Base-by-base conservation (phyloP, 2,329 filamentous ascomycete genomes). In the Fusarium gaditjirri region DNA sequence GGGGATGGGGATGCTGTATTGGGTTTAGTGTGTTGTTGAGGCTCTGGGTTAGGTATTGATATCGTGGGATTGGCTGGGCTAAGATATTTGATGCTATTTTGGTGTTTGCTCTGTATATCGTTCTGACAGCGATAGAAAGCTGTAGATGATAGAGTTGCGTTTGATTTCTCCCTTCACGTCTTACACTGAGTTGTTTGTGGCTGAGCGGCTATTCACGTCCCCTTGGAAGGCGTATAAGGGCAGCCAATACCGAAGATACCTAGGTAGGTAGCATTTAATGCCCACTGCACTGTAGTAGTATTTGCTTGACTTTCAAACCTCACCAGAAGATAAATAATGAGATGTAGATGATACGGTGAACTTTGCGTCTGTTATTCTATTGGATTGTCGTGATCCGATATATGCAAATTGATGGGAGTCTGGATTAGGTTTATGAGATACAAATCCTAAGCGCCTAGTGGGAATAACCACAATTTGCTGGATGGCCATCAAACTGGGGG, bases 1-100 rank as follows among this genome's bases (percentile, higher is more conserved):
- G 58, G 69, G 50, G n/a, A n/a, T n/a, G n/a, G 52, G 36, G 39
- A 38, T 41, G 43, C 50, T 52, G 21, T 21, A 70, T 72, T 46
- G 36, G 64, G 69, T 35, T 60, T 72, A 72, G 68, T 60, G 54
- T 42, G 25, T 47, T 52, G 50, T 57, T 68, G 65, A 63, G 69
- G 69, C 64, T 72, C 68, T 55, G 57, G 44, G 43, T 59, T 59
- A 59, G 55, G 44, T 52, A 29, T 58, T 25, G 52, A 39, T 57
- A 46, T 61, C 33, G 39, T 27, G 55, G 63, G 42, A 68, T 44
- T 50, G 27, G 47, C 33, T 55, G 12, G 16, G 21, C 33, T 39
- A 17, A 25, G 25, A 17, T 25, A 41, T 35, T 52, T 42, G 19
- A 27, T 35, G 25, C 6, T 33, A 29, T 21, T 13, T 14, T 59